Evolutionary conservation across 2,329 filamentous ascomycete genomes (phyloP).

Genomic region (Sclerotinia nivalis): DNA sequence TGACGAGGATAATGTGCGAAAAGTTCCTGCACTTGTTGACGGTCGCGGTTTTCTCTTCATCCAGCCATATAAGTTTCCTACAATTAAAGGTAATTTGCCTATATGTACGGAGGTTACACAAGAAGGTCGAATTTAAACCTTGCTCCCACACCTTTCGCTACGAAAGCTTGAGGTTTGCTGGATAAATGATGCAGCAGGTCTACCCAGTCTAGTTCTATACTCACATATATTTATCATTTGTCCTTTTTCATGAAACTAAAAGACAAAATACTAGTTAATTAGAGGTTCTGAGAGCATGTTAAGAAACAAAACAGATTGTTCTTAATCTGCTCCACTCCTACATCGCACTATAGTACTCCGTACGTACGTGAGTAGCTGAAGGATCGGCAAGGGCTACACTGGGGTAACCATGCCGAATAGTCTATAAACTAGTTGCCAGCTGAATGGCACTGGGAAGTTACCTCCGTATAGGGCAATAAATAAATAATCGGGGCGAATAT

Average conservation of each 20-base stretch:
- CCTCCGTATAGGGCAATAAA: not conserved
- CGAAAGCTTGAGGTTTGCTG: not conserved
- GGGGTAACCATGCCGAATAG: conserved; percentile 7
- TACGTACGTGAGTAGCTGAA: not conserved
- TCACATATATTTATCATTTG: not conserved
- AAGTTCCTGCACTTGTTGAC: not conserved
- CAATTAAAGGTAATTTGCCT: not conserved
- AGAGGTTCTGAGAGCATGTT: not conserved
- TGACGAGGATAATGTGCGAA: not conserved
- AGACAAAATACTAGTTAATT: not conserved
- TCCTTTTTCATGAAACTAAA: not conserved
- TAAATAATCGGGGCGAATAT: not conserved
- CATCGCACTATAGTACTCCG: not conserved
- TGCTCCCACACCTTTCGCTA: not conserved
- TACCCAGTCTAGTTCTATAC: not conserved
- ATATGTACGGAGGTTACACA: not conserved
- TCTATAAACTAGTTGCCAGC: conserved; percentile 1
- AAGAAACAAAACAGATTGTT: not conserved
- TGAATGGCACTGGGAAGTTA: conserved; percentile 18
- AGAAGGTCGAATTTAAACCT: not conserved
- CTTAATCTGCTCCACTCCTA: not conserved
- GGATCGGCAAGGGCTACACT: not conserved
- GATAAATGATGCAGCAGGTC: not conserved
- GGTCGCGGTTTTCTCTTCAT: not conserved
- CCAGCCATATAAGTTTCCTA: not conserved